Evolutionary conservation across 441 rosid species (phyloP), one percentile per base, ranked within the genome.

Genomic region (Sinapis alba): DNA sequence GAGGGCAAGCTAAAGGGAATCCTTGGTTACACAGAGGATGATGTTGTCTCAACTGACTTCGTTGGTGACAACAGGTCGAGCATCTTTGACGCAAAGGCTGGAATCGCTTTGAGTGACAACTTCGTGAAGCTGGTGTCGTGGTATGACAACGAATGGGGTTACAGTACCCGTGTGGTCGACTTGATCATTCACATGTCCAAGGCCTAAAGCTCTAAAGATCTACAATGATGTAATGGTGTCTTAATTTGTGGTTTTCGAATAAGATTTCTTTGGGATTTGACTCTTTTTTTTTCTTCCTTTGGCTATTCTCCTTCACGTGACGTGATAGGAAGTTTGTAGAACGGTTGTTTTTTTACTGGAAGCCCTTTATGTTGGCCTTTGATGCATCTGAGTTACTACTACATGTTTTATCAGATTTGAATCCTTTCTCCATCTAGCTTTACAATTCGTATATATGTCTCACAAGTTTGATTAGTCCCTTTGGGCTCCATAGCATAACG

Each of bases 161-260:
- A 89, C 90, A 83, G 97, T 62, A 19, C 88, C 16, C 93, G 98
- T 32, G 95, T 89, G 7, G 86, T 93, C 1, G 98, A 93, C 79
- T 80, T 90, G 80, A 82, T 87, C 50, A 34, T 56, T 18, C 90
- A 93, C 65, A 86, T 90, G 79, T 76, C 89, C 6, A 82, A 83
- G 24, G 75, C 78, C 21, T 64, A 64, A 38, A 20, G 2, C 28
- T 0, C 32, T 24, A 11, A 24, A 57, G 7, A 56, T 16, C 21
- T 16, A 8, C 4, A 16, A 83, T 23, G 62, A 23, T 27, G 63
- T 60, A n/a, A 57, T 57, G 62, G 34, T 57, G 32, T 57, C 10
- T 28, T 27, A 7, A 27, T 4, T 16, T 60, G 23, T 8, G 0
- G 65, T 30, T 60, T 60, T 32, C 24, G 41, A 60, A 60, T 60